Evolutionary conservation across 2,329 filamentous ascomycete genomes (phyloP), one percentile per base, ranked within the genome.

Genomic region (Ophiosphaerella narmari): DNA sequence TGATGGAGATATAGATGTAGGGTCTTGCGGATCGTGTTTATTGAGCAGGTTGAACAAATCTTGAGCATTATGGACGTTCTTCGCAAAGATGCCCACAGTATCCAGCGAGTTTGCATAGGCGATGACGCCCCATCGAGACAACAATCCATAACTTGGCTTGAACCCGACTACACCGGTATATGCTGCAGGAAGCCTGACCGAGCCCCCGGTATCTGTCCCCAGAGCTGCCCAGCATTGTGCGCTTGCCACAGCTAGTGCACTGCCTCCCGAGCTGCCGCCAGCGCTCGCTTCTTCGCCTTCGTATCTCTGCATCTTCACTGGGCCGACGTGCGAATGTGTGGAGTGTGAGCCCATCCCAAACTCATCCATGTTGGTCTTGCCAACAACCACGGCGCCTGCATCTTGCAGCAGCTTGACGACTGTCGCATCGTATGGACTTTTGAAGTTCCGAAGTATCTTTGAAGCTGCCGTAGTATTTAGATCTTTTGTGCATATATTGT

Each of bases 301-400:
- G 82, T 86, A 44, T 71, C 77, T 55, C 23, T 54, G 49, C 48
- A 67, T 54, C 42, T 48, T 60, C 4, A 93, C 88, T 1, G 83
- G 70, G 1, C 89, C 89, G 62, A 86, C 85, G 46, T 79, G 75
- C 1, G 90, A 91, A 63, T 87, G 77, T 16, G 80, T 81, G 1
- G 86, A 88, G 68, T 96, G 87, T 7, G 91, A 95, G 2, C 91
- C 91, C 92, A 96, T 96, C 24, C 92, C 91, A 70, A 96, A 96
- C 70, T 96, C 94, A 74, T 97, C 94, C 79, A 97, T 86, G 70
- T 96, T 96, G 2, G 91, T 92, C 74, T 96, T 96, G 6, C 88
- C 88, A 1, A 86, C 80, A 2, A 93, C 71, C 5, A 81, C 71
- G 5, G 84, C 86, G 36, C 87, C 88, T 5, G 82, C 80, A 24